Evolutionary conservation across 2,329 filamentous ascomycete species (phyloP), one percentile per base, ranked within the genome.

Genomic region (Alternaria incomplexa): DNA sequence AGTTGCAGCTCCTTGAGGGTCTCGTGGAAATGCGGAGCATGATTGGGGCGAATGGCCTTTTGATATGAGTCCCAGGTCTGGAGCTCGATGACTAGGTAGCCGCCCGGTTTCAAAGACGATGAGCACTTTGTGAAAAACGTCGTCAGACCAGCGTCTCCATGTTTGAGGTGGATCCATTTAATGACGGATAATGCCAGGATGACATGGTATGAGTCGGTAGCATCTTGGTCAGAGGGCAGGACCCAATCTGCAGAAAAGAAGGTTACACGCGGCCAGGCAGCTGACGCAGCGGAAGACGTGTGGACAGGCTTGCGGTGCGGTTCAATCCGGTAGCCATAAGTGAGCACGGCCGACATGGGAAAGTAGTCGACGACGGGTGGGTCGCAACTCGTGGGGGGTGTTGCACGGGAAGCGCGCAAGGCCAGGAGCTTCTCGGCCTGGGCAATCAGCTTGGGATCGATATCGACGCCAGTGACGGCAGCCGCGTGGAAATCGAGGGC

Each of bases 141-240:
- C 30, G 66, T 43, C 62, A 80, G 61, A 36, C 77, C 77, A 46
- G 69, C 62, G 58, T 80, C 78, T n/a, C 71, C 65, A 60, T 79
- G 77, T 62, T 77, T 72, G 28, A 80, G 71, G 61, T 80, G 79
- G 50, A 80, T 77, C 78, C 78, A 81, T 66, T 80, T 80, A 63
- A 80, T 75, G 58, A 80, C 77, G 58, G 76, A 79, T 66, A 81
- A 70, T 22, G 77, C 78, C 65, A 80, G 73, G 71, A 81, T 78
- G 45, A 77, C 70, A 61, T 79, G 66, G 67, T 75, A 80, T 62
- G 73, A 68, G 30, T 70, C 74, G 43, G 67, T 58, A 44, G 67
- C 63, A 32, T 64, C 70, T 64, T 65, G 71, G 65, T 70, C 64
- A 20, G 66, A 61, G 57, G 75, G 72, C 53, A 70, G 52, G 61